Evolutionary conservation across 768 basidiomycete species (phyloP).

Genomic region (Ramaria sp.): DNA sequence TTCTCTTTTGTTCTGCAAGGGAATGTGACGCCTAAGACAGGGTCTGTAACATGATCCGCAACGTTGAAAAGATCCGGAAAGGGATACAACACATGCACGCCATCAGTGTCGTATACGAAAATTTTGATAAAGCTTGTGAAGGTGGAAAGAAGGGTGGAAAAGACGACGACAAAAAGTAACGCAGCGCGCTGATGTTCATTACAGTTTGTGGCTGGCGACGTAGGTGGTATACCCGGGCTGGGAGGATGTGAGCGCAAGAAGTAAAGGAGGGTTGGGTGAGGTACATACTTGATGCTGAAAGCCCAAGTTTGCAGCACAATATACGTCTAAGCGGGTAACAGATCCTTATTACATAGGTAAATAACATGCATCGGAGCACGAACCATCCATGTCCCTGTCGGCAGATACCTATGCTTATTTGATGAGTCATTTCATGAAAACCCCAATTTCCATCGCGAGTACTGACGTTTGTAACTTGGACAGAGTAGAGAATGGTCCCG

Average conservation of each 20-base stretch:
- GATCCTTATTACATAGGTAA: not conserved
- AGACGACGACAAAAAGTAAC: not conserved
- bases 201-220: not conserved
- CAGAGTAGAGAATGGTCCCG: not conserved
- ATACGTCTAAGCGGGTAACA: not conserved
- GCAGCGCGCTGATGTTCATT: not conserved
- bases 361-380: not conserved
- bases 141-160: not conserved
- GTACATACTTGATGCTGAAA: not conserved
- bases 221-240: not conserved
- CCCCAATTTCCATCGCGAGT: too few relatives aligned
- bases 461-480: not conserved
- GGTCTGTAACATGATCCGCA: not conserved
- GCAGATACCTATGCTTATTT: not conserved
- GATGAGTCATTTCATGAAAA: too few relatives aligned
- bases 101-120: not conserved
- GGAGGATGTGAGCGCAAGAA: not conserved
- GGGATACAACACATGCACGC: not conserved
- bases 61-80: not conserved
- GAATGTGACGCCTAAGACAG: not conserved
- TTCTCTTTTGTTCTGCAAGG: not conserved
- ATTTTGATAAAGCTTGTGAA: not conserved
- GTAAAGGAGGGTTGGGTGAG: not conserved
- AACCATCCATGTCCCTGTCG: constrained; percentile 5
- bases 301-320: constrained; percentile 5